These are phyloP conservation scores for Diospyros lotus DNA, from an alignment of 148 eudicot species.

Conservation along the genomic window DNA sequence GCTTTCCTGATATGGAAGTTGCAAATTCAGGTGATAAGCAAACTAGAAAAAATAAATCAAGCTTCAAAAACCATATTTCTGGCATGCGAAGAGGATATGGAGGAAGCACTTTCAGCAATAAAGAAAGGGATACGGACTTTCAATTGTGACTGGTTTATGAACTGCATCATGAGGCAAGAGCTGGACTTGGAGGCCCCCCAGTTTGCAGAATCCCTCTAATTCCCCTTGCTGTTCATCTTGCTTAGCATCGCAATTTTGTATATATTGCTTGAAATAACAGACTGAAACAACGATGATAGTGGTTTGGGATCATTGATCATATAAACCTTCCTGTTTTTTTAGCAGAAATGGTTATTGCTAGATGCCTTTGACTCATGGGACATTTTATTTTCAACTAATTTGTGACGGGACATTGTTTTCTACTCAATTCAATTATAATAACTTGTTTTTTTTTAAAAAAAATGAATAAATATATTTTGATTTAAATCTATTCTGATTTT, in stretches of 20 bases:
- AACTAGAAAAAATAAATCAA: conserved; percentile 33
- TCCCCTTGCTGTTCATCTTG: neutral
- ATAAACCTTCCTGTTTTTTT: too few species aligned
- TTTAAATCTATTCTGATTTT: too few species aligned
- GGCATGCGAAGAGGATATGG: conserved; percentile 84
- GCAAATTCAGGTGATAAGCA: conserved; percentile 43
- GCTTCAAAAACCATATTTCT: conserved; percentile 51
- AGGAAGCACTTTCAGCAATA: conserved; percentile 69
- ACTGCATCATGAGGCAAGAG: conserved; percentile 85
- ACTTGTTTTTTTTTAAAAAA: too few species aligned
- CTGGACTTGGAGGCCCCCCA: conserved; percentile 82
- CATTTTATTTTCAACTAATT: too few species aligned
- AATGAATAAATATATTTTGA: too few species aligned
- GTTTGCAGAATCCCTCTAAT: conserved; percentile 85
- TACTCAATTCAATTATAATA: too few species aligned
- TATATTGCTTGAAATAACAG: too few species aligned
- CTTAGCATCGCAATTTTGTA: neutral
- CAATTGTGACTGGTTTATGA: conserved; percentile 83
- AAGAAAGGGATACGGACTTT: conserved; percentile 63
- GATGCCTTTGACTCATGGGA: too few species aligned
- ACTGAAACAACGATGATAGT: too few species aligned
- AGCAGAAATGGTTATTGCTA: too few species aligned
- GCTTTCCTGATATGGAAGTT: neutral
- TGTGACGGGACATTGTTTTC: too few species aligned
- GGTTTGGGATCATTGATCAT: too few species aligned